Conservation (phyloP, 129 eudicot species). For the Heracleum sosnowskyi region DNA sequence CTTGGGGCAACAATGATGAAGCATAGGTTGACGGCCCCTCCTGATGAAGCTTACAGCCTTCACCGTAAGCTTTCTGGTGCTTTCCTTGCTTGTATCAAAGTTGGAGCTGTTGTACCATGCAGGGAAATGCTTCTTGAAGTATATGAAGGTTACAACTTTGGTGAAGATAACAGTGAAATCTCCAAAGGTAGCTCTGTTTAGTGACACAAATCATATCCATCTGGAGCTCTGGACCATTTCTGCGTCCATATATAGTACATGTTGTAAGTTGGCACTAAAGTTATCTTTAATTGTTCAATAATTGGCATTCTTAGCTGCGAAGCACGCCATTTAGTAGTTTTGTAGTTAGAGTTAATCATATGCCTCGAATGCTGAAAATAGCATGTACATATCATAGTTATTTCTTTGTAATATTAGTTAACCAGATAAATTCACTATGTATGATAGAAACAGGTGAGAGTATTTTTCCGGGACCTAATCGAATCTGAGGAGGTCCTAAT, state of each 20-base stretch:
- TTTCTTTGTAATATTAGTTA: not conserved
- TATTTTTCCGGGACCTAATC: not conserved
- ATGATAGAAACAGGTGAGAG: not conserved
- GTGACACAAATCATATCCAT: not conserved
- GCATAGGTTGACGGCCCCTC: conserved; percentile 89
- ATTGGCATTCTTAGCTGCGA: not conserved
- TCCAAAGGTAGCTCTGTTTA: conserved; percentile 5
- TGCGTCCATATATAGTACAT: not conserved
- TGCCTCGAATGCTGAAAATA: not conserved
- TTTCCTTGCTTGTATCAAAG: conserved; percentile 84
- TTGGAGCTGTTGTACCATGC: conserved; percentile 86
- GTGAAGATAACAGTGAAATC: conserved; percentile 20
- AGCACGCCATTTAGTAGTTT: not conserved
- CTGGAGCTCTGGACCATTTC: not conserved
- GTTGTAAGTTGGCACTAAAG: not conserved
- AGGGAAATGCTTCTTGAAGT: conserved; percentile 66
- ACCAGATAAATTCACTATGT: not conserved
- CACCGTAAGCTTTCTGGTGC: conserved; percentile 98
- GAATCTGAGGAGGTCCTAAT: conserved; percentile 1
- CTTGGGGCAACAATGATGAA: conserved; percentile 87
- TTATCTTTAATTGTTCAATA: not conserved
- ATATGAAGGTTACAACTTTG: conserved; percentile 54
- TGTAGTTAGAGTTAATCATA: not conserved
- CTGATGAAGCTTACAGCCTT: conserved; percentile 91
- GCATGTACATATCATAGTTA: not conserved